Evolutionary conservation across 2,329 filamentous ascomycete species (phyloP).

Genomic region (Exophiala sideris): DNA sequence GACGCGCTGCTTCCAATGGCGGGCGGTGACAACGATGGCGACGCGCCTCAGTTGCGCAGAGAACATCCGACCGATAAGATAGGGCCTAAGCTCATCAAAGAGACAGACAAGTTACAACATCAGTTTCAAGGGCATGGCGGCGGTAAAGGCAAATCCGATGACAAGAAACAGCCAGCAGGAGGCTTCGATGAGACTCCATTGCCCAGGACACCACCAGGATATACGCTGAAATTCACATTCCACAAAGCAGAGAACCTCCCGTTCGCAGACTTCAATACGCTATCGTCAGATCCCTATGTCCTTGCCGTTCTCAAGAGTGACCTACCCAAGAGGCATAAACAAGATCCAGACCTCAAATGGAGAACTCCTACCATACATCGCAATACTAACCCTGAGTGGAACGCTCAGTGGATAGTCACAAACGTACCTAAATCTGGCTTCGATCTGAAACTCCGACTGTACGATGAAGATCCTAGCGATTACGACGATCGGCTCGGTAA

Average conservation of each 20-base stretch:
- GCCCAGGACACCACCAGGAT: conserved; percentile 70
- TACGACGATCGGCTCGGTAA: conserved; percentile 86
- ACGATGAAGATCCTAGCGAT: conserved; percentile 85
- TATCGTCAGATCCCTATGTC: conserved; percentile 81
- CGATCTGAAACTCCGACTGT: conserved; percentile 77
- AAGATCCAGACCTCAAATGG: conserved; percentile 71
- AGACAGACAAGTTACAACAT: conserved; percentile 39
- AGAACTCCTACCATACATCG: conserved; percentile 73
- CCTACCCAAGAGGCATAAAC: conserved; percentile 74
- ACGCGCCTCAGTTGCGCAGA: conserved; percentile 22
- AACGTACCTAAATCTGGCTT: conserved; percentile 81
- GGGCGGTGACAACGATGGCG: conserved; percentile 16
- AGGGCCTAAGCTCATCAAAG: conserved; percentile 39
- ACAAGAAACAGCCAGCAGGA: conserved; percentile 57
- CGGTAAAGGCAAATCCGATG: conserved; percentile 37
- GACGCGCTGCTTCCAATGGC: conserved; percentile 3
- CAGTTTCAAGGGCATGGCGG: conserved; percentile 32
- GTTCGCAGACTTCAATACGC: conserved; percentile 71
- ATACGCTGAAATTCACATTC: conserved; percentile 80
- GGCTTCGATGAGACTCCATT: conserved; percentile 79
- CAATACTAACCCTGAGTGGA: conserved; percentile 73
- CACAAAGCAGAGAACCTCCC: conserved; percentile 78
- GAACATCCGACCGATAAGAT: conserved; percentile 32
- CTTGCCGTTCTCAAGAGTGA: conserved; percentile 69
- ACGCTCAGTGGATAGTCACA: conserved; percentile 81